phyloP scores from a whole-genome alignment of 495 filamentous ascomycete species.

The Evernia prunastri region DNA sequence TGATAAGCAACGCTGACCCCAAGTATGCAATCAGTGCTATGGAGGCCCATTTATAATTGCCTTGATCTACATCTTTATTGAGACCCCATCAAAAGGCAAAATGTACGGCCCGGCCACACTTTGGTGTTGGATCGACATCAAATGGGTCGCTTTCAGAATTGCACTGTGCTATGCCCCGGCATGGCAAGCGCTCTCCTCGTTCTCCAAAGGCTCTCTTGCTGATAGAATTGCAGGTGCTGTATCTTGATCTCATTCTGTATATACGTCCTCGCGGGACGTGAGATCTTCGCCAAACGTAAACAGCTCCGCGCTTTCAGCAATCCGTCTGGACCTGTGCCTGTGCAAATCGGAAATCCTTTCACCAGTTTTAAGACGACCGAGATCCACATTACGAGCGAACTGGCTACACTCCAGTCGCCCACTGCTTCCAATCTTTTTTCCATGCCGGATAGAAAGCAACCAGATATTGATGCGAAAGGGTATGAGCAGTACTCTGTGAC shows the following conservation, averaged over 20 bases:
- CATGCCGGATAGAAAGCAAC: not conserved
- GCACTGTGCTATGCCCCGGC: constrained; percentile 76
- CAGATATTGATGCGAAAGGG: not conserved
- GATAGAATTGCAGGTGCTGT: constrained; percentile 39
- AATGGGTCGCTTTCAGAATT: constrained; percentile 68
- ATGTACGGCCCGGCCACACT: constrained; percentile 76
- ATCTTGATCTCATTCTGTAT: constrained; percentile 65
- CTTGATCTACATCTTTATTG: constrained; percentile 59
- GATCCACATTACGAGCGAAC: constrained; percentile 22
- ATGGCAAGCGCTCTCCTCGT: constrained; percentile 46
- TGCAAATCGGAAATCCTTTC: constrained; percentile 18
- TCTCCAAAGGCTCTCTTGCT: not conserved
- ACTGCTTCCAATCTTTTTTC: not conserved
- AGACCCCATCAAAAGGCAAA: constrained; percentile 39
- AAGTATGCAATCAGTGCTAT: constrained; percentile 47
- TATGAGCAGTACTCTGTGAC: constrained; percentile 23
- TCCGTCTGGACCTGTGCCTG: not conserved
- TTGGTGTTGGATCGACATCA: constrained; percentile 74
- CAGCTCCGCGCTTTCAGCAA: constrained; percentile 37
- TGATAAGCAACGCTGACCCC: not conserved
- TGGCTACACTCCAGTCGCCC: constrained; percentile 2
- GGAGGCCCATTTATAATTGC: constrained; percentile 68
- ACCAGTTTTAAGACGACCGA: constrained; percentile 20
- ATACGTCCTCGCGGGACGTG: constrained; percentile 63
- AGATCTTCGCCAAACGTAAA: constrained; percentile 55